A percentile compares a stretch with the other conserved stretches of the same genome.
Conservation (phyloP, 805 yeast genomes). For the Candida hispaniensis region DNA sequence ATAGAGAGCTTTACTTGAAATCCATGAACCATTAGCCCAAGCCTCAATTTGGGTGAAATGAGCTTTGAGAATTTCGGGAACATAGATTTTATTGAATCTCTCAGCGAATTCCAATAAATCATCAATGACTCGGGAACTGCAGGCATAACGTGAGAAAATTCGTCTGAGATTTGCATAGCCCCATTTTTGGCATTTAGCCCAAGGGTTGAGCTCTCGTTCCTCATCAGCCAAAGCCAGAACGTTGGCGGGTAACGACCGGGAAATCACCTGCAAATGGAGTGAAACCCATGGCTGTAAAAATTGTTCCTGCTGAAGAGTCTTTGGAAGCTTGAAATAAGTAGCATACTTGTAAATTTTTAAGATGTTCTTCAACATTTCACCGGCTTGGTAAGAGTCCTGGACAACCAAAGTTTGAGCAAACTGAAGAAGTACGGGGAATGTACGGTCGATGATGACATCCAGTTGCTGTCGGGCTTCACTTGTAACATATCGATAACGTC, state of each 20-base stretch:
- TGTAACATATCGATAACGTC: conserved; percentile 60
- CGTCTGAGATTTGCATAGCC: conserved; percentile 45
- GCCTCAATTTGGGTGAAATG: conserved; percentile 55
- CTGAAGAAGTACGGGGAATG: conserved; percentile 55
- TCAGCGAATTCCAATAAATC: conserved; percentile 49
- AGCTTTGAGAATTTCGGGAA: conserved; percentile 62
- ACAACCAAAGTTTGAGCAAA: conserved; percentile 49
- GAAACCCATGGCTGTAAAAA: conserved; percentile 57
- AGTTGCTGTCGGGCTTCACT: conserved; percentile 44
- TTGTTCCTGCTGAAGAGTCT: conserved; percentile 44
- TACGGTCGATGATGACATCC: conserved; percentile 43
- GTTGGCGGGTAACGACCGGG: conserved; percentile 45
- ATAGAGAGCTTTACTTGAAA: conserved; percentile 53
- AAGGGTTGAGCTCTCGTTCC: conserved; percentile 43
- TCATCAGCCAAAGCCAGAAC: conserved; percentile 42
- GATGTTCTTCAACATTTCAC: conserved; percentile 65
- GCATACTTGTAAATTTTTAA: conserved; percentile 71
- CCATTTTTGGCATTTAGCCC: conserved; percentile 83
- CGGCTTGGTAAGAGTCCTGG: conserved; percentile 37
- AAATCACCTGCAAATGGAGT: conserved; percentile 59
- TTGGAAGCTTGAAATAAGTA: conserved; percentile 55
- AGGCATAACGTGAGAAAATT: conserved; percentile 40
- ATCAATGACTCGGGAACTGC: conserved; percentile 24
- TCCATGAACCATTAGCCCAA: conserved; percentile 67
- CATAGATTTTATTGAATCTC: conserved; percentile 44